Evolutionary conservation across 1,284 basidiomycete genomes (phyloP).

Genomic region (Malassezia caprae): DNA sequence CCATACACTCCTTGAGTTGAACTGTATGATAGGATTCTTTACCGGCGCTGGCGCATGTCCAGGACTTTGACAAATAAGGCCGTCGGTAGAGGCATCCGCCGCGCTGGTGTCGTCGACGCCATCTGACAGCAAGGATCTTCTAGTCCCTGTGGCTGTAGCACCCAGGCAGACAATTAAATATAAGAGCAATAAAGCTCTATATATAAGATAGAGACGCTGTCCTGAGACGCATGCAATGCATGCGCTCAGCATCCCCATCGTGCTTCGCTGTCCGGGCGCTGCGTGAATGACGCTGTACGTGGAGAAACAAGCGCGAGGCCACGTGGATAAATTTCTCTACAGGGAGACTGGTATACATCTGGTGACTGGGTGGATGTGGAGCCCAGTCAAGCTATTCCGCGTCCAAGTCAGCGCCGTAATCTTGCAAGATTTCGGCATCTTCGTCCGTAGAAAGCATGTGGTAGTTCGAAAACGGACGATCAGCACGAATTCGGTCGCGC

Average conservation of each 20-base stretch:
- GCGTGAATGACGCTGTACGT: neutral
- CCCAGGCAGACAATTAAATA: neutral
- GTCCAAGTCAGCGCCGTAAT: conserved; percentile 24
- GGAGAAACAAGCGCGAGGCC: neutral
- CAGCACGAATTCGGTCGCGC: conserved; percentile 6
- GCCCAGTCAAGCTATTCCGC: neutral
- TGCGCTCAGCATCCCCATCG: neutral
- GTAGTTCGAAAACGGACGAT: conserved; percentile 35
- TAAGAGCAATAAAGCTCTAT: neutral
- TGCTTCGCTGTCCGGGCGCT: neutral
- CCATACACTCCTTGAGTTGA: conserved; percentile 28
- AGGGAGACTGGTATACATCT: neutral
- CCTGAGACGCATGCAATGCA: neutral
- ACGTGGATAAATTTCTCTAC: neutral
- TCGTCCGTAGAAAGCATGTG: conserved; percentile 39
- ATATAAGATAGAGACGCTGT: neutral
- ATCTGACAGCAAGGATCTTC: neutral
- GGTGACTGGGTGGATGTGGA: neutral
- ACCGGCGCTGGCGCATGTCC: neutral
- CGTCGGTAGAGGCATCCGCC: neutral
- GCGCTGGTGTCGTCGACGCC: neutral
- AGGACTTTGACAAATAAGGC: neutral
- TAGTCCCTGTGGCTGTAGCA: neutral
- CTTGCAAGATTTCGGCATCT: conserved; percentile 39
- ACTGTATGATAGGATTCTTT: neutral